Percentiles rank a stretch among this genome's conserved stretches.
Conservation (phyloP, 495 filamentous ascomycete species). For the Niebla homalea region DNA sequence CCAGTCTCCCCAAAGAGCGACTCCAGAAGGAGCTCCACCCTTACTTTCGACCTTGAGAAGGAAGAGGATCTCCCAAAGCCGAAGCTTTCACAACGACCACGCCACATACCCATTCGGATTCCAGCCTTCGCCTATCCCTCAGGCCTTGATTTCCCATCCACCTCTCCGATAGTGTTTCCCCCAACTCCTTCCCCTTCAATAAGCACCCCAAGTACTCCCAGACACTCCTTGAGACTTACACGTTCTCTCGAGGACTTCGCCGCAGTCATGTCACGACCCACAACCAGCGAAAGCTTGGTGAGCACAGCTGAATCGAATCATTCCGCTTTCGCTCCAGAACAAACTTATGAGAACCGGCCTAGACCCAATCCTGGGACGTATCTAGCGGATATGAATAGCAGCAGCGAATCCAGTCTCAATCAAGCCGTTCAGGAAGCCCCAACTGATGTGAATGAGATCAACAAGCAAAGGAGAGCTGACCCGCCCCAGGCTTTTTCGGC, state of each 20-base stretch:
- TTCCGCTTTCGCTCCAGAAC: conserved; percentile 32
- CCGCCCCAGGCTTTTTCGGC: not conserved
- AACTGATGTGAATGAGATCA: not conserved
- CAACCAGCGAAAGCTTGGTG: conserved; percentile 29
- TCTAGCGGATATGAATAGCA: conserved; percentile 31
- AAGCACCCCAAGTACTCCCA: conserved; percentile 11
- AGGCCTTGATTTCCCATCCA: not conserved
- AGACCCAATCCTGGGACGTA: conserved; percentile 17
- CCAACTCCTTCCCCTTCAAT: conserved; percentile 5
- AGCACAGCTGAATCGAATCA: conserved; percentile 49
- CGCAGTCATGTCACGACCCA: conserved; percentile 17
- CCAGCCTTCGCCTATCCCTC: conserved; percentile 17
- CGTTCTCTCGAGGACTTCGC: conserved; percentile 11
- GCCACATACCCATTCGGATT: conserved; percentile 18
- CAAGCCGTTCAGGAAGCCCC: conserved; percentile 11
- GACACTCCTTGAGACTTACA: conserved; percentile 8
- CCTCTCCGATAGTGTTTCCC: not conserved
- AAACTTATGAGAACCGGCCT: conserved; percentile 25
- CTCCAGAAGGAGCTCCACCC: conserved; percentile 4
- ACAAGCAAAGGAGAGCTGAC: not conserved
- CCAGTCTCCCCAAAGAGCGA: not conserved
- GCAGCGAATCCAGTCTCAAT: conserved; percentile 41
- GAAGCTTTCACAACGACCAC: conserved; percentile 2
- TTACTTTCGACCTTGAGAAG: conserved; percentile 7
- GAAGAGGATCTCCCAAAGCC: conserved; percentile 2